A percentile compares a stretch with the other conserved stretches of the same genome.
Conservation (phyloP, 805 yeast genomes). For the Torulaspora delbrueckii region DNA sequence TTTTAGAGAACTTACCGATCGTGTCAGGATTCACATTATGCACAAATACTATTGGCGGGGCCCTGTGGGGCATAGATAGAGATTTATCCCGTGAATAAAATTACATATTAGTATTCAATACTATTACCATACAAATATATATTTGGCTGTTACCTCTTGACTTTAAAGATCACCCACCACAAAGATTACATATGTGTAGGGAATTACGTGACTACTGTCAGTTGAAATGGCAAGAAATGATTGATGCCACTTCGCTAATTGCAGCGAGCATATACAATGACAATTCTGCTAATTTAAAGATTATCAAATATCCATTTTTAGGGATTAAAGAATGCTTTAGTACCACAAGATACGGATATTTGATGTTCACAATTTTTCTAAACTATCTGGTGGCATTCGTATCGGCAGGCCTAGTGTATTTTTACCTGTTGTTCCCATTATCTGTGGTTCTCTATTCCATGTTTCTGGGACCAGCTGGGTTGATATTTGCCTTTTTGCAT, state of each 20-base stretch:
- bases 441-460: conserved; percentile 8
- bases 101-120: background rate
- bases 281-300: conserved; percentile 2
- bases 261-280: conserved; percentile 1
- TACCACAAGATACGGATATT: conserved; percentile 7
- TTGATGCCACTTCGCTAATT: background rate
- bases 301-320: conserved; percentile 5
- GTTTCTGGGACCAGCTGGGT: conserved; percentile 11
- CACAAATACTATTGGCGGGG: conserved; percentile 25
- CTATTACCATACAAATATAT: background rate
- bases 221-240: background rate
- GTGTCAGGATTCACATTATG: conserved; percentile 26
- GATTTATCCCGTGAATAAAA: conserved; percentile 4
- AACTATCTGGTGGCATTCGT: conserved; percentile 4
- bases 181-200: background rate
- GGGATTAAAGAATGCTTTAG: conserved; percentile 7
- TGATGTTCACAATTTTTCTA: conserved; percentile 4
- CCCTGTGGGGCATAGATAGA: conserved; percentile 24
- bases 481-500: conserved; percentile 9
- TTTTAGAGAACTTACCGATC: conserved; percentile 29
- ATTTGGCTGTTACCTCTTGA: background rate
- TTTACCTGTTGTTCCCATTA: conserved; percentile 7
- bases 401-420: conserved; percentile 4
- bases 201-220: background rate
- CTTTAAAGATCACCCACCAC: background rate